Evolutionary conservation across 2,329 filamentous ascomycete species (phyloP), one percentile per base, ranked within the genome.

Genomic region (Torrubiellomyces zombiae): DNA sequence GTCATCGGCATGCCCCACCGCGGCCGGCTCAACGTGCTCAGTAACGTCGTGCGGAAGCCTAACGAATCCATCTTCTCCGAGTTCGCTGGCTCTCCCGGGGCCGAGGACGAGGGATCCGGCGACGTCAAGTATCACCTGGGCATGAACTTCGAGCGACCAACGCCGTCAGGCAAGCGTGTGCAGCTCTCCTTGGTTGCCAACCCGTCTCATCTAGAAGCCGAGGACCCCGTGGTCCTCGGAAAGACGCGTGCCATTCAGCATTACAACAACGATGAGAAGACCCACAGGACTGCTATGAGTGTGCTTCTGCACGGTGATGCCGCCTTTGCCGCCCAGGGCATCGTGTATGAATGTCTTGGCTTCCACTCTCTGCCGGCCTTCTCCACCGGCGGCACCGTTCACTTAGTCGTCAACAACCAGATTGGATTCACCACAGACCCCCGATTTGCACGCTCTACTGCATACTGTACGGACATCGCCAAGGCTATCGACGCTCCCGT

Each of bases 31-130:
- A 98, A 98, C 48, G 83, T 98, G 26, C 72, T 98, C 34, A 91
- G 79, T 61, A 98, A 98, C 58, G 89, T 98, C 46, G 89, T 98
- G 40, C 77, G 89, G 47, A 98, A 98, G 61, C 86, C 89, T 43
- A 98, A 98, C 56, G 89, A 95, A 61, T 95, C 89, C 37, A 98
- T 98, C 55, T 98, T 98, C 64, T 92, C 80, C 50, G 89, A 98
- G 55, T 98, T 98, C 45, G 79, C 81, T 34, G 89, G 89, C 41
- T 81, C 77, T 23, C 61, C 78, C 13, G 82, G 81, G 47, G 80
- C 81, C 28, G 78, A 80, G 39, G 89, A 95, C 40, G 86, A 98
- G 58, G 89, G 89, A 31, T 95, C 89, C 30, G 89, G 89, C 43
- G 89, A 98, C 52, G 89, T 98, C 56, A 98, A 98, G 59, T 98